Evolutionary conservation across 75 land plant genomes (phyloP).

Genomic region (Ceratopteris richardii): DNA sequence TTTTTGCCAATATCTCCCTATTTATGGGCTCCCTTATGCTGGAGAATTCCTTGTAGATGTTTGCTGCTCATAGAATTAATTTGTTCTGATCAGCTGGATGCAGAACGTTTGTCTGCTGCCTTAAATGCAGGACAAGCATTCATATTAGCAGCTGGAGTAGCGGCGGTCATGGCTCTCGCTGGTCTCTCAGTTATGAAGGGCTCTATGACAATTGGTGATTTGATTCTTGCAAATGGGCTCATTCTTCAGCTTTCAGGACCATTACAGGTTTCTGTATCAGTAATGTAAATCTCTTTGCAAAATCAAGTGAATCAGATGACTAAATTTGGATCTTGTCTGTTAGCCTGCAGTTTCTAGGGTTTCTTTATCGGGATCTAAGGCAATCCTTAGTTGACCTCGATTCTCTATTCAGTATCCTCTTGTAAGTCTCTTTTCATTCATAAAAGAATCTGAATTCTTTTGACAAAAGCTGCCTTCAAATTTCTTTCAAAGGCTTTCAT

Average conservation of each 20-base stretch:
- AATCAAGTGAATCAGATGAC: neutral
- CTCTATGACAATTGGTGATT: conserved; percentile 24
- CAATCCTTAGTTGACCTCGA: conserved; percentile 39
- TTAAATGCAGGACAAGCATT: conserved; percentile 38
- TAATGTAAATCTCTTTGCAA: no score
- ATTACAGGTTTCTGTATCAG: conserved; percentile 22
- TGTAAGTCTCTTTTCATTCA: conserved; percentile 12
- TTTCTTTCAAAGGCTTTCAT: no score
- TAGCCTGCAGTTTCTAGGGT: conserved; percentile 27
- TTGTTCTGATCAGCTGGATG: conserved; percentile 22
- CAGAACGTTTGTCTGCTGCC: conserved; percentile 34
- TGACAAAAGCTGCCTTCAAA: no score
- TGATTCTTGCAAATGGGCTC: conserved; percentile 41
- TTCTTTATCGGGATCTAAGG: conserved; percentile 38
- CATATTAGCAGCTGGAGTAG: conserved; percentile 30
- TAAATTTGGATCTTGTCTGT: conserved; percentile 1
- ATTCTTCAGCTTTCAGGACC: conserved; percentile 41
- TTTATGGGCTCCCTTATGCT: no score
- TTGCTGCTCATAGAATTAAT: no score
- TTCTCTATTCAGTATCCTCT: conserved; percentile 24
- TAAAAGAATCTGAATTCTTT: no score
- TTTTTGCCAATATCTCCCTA: no score
- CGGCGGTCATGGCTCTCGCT: conserved; percentile 30
- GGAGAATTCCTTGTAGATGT: no score
- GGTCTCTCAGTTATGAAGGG: conserved; percentile 25